Conservation (phyloP, 768 basidiomycete genomes). For the Hortiboletus campestris region DNA sequence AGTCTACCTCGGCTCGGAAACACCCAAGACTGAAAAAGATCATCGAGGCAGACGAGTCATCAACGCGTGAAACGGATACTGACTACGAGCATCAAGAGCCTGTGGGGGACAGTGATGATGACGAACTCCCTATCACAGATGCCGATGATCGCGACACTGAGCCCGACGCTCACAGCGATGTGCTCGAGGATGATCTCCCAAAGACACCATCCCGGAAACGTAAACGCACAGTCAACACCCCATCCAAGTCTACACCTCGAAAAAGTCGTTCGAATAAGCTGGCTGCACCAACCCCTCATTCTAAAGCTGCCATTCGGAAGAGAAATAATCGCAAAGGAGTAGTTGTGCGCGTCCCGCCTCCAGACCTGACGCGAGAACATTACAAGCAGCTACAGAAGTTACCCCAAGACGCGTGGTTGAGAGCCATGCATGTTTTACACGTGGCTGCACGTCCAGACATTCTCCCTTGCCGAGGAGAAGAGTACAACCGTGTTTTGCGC, state of each 20-base stretch:
- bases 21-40: slow-evolving; percentile 20
- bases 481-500: slow-evolving; percentile 72
- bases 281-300: slow-evolving; percentile 72
- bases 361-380: slow-evolving; percentile 35
- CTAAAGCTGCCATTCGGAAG: slow-evolving; percentile 61
- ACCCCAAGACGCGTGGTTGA: slow-evolving; percentile 75
- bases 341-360: slow-evolving; percentile 35
- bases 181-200: slow-evolving; percentile 32
- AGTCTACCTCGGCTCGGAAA: slow-evolving; percentile 14
- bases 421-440: slow-evolving; percentile 88
- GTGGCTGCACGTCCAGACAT: slow-evolving; percentile 90
- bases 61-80: slow-evolving; percentile 14
- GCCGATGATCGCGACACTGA: slow-evolving; percentile 26
- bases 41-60: slow-evolving; percentile 24
- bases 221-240: slow-evolving; percentile 35
- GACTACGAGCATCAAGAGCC: slow-evolving; percentile 26
- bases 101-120: slow-evolving; percentile 15
- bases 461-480: slow-evolving; percentile 85
- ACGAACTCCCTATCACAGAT: slow-evolving; percentile 17
- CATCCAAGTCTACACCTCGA: slow-evolving; percentile 34
- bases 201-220: slow-evolving; percentile 58
- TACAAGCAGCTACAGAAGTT: slow-evolving; percentile 47
- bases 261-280: slow-evolving; percentile 38
- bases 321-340: slow-evolving; percentile 35
- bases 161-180: slow-evolving; percentile 26